A percentile compares a stretch with the other conserved stretches of the same genome.
Conservation (phyloP, 805 yeast genomes). For the Tetrapisispora arboricola region DNA sequence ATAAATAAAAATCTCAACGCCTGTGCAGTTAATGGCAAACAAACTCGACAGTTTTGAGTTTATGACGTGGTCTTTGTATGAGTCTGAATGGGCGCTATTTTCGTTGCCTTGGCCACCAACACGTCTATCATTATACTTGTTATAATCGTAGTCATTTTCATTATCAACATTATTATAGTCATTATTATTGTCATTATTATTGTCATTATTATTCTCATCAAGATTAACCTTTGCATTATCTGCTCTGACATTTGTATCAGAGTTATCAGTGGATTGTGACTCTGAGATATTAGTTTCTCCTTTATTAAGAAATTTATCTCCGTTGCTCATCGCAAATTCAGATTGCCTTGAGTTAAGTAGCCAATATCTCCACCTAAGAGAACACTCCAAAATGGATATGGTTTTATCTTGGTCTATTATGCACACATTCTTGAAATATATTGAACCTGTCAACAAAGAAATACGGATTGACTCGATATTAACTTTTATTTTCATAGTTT, state of each 20-base stretch:
- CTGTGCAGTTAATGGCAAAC: slow-evolving; percentile 51
- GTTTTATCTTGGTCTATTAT: slow-evolving; percentile 68
- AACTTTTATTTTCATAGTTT: slow-evolving; percentile 43
- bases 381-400: slow-evolving; percentile 57
- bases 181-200: background rate
- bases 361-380: slow-evolving; percentile 91
- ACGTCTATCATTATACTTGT: background rate
- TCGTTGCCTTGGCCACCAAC: slow-evolving; percentile 10
- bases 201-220: background rate
- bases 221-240: too few species aligned
- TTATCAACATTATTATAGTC: background rate
- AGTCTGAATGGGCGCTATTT: too few species aligned
- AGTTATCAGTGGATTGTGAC: too few species aligned
- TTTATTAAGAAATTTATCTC: too few species aligned
- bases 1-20: slow-evolving; percentile 74
- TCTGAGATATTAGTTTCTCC: too few species aligned
- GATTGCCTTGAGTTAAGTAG: slow-evolving; percentile 34
- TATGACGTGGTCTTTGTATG: background rate
- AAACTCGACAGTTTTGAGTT: slow-evolving; percentile 40
- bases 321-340: slow-evolving; percentile 5
- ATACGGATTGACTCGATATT: slow-evolving; percentile 65
- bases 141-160: background rate
- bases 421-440: slow-evolving; percentile 66
- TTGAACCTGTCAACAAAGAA: slow-evolving; percentile 72
- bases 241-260: background rate